phyloP scores from a whole-genome alignment of 768 basidiomycete genomes.

The Hortiboletus flavorubellus region DNA sequence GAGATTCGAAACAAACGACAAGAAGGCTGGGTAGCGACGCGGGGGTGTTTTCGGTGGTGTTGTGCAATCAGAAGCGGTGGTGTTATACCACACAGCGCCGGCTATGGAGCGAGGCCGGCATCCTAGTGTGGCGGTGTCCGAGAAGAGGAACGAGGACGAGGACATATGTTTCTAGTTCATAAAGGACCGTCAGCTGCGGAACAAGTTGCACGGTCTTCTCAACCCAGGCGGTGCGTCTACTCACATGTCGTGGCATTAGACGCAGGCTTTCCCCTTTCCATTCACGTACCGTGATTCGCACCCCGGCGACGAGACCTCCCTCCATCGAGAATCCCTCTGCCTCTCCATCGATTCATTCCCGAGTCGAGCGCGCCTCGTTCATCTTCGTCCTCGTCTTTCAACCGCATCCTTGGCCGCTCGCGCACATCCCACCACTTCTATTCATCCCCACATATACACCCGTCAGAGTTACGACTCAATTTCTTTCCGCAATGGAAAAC shows the following conservation, averaged over 20 bases:
- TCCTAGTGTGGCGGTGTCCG: not conserved
- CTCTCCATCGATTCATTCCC: slow-evolving; percentile 1
- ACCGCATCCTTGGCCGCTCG: not conserved
- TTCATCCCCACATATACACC: slow-evolving; percentile 2
- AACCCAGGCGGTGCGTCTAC: not conserved
- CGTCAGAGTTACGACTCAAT: not conserved
- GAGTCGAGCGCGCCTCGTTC: not conserved
- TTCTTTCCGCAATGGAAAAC: slow-evolving; percentile 24
- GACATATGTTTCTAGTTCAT: not conserved
- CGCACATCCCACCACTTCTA: not conserved
- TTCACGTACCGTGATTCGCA: slow-evolving; percentile 12
- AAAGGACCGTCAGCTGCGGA: not conserved
- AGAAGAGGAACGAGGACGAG: not conserved
- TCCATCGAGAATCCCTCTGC: slow-evolving; percentile 14
- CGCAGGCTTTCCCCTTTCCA: not conserved
- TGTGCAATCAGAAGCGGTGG: not conserved
- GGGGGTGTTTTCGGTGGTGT: too few species aligned
- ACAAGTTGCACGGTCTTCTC: too few species aligned
- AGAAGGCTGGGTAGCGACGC: not conserved
- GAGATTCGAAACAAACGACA: not conserved
- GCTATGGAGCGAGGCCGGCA: not conserved
- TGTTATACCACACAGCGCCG: slow-evolving; percentile 1
- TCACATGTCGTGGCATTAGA: not conserved
- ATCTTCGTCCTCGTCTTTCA: not conserved
- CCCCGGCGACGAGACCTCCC: not conserved